Percentiles rank a stretch among this genome's conserved stretches.
These are phyloP conservation scores for Ustilago loliicola DNA, from an alignment of 1,284 basidiomycete genomes.

Conservation along the genomic window DNA sequence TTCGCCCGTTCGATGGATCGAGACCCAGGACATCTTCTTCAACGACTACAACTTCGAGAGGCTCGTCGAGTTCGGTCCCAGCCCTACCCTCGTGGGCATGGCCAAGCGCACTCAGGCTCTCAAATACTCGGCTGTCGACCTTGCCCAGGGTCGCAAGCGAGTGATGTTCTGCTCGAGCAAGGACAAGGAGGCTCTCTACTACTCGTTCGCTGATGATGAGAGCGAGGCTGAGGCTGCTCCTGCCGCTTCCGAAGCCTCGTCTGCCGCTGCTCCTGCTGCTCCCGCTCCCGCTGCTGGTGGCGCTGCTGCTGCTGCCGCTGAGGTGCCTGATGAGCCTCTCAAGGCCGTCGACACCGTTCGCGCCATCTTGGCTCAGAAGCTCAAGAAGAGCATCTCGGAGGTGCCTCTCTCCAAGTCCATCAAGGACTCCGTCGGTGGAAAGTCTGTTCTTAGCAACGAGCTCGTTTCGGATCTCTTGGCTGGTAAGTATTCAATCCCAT, in stretches of 20 bases:
- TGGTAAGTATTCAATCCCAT: neutral
- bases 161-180: slow-evolving; percentile 93
- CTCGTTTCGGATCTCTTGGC: slow-evolving; percentile 88
- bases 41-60: slow-evolving; percentile 88
- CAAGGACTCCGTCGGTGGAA: slow-evolving; percentile 97
- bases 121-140: slow-evolving; percentile 92
- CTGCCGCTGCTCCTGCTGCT: slow-evolving; percentile 72
- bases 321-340: slow-evolving; percentile 88
- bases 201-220: slow-evolving; percentile 91
- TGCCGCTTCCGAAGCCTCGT: slow-evolving; percentile 72
- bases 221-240: slow-evolving; percentile 71
- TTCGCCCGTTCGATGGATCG: slow-evolving; percentile 88
- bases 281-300: slow-evolving; percentile 73
- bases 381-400: slow-evolving; percentile 93
- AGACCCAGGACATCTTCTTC: slow-evolving; percentile 96
- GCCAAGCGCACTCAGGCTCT: slow-evolving; percentile 93
- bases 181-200: slow-evolving; percentile 96
- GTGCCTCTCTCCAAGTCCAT: slow-evolving; percentile 93
- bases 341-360: slow-evolving; percentile 91
- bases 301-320: slow-evolving; percentile 74
- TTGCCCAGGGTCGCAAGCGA: slow-evolving; percentile 83
- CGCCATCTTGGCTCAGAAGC: slow-evolving; percentile 93
- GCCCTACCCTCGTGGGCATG: slow-evolving; percentile 96
- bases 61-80: slow-evolving; percentile 94
- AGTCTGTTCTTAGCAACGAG: slow-evolving; percentile 97